Base-by-base conservation (phyloP, 192 early-diverging fungal species). In the Lunasporangiospora selenospora region DNA sequence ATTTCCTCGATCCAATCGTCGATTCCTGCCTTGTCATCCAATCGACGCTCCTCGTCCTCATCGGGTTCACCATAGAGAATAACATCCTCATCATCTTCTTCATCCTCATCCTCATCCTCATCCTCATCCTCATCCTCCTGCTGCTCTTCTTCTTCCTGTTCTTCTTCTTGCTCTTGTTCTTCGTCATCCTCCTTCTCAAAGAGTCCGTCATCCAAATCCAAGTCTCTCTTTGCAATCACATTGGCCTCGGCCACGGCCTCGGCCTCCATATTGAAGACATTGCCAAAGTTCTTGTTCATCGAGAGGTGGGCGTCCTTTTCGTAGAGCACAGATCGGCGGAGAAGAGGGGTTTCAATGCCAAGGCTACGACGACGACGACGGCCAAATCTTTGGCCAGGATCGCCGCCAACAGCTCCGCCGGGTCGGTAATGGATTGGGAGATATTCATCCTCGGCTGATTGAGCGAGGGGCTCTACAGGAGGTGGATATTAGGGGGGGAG, bases 1-100 rank as follows among this genome's bases (percentile, higher is more conserved):
- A 67, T 58, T 27, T 58, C 55, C 40, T 58, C 54, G 30, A 70
- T 51, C 67, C 67, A 70, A 21, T 71, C 67, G 53, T 62, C 38
- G 6, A 62, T 37, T 10, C 59, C 67, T 27, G 53, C 65, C 44
- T 71, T 59, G 12, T 36, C 57, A 29, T 71, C 67, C 9, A 62
- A 24, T 23, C 59, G 53, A 24, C 45, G 53, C 46, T 62, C 53
- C 39, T 62, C 67, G 23, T 62, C 46, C 37, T 50, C 45, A 21
- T 71, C 67, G 4, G 32, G 39, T 15, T 42, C 52, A 10, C 23
- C 40, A 2, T 43, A 7, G 6, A 51, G 46, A 8, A 9, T 46
- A 1, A 39, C 58, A 12, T 50, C 57, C 21, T 56, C 43, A n/a
- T 39, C 30, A 0, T 27, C 33, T 1, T 34, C 19, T 15, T 45